Evolutionary conservation across 257 asterid genomes (phyloP), one percentile per base, ranked within the genome.

Genomic region (Leptodermis oblonga): DNA sequence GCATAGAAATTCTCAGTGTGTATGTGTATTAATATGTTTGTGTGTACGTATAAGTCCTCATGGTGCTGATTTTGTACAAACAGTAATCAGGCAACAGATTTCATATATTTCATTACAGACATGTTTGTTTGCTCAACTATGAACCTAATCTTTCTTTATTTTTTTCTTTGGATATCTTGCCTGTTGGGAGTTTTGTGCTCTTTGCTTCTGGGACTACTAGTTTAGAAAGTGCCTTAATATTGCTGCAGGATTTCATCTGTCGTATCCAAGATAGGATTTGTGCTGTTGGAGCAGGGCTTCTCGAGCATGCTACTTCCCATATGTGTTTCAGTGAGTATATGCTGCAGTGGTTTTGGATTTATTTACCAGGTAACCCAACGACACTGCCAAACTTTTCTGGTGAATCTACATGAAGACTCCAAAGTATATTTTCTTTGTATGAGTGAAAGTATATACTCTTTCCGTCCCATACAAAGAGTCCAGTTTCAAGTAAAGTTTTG

Each of bases 341-440:
- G 84, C 77, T 94, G 99, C 84, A 94, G 99, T 69, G 96, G 80
- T 72, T 91, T 95, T 65, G 99, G 98, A 62, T 94, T 94, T 67
- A 71, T 94, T 67, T 84, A 81, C 73, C 99, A 91, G 97, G 99
- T 94, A 78, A 56, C 43, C 49, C 36, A 25, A 72, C 46, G 42
- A 17, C 6, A 25, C 63, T 28, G 37, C 43, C 53, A 51, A 42
- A 22, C 39, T 64, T 39, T 20, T 34, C 26, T 37, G 49, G 13
- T 62, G 31, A 22, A 31, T 30, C 58, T 14, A 22, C 33, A 18
- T 48, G 33, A 34, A 17, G 23, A 25, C 17, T 14, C 30, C 14
- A 20, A 26, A 26, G 52, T 49, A 23, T 15, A 6, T 34, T 51
- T n/a, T 33, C 8, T 68, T 34, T 5, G 13, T 23, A 22, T 22